Evolutionary conservation across 2,329 filamentous ascomycete species (phyloP), one percentile per base, ranked within the genome.

Genomic region (Sporothrix phasma): DNA sequence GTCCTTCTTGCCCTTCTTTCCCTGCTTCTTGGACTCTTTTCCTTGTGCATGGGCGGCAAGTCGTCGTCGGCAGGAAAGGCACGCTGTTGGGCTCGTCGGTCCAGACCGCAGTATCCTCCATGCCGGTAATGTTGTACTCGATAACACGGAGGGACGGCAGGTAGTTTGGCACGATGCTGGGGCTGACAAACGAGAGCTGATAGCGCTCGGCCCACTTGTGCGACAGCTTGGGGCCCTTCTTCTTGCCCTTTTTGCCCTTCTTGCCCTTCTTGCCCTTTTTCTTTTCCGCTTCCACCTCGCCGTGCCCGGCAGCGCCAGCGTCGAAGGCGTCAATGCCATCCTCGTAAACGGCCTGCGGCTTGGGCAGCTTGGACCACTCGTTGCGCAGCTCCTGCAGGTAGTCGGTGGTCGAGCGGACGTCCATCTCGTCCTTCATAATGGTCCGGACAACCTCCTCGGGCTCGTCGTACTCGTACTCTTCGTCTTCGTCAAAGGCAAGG

Each of bases 151-250:
- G 76, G 0, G 89, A 92, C 0, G 93, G 94, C 68, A 92, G 94
- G 74, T 91, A 96, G 72, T 94, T 97, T 6, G 93, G 94, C 8
- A 97, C 90, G 43, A 99, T 79, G 72, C 92, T 97, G 0, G 93
- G 90, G 54, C 88, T 84, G 64, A 97, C 87, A 29, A 94, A 78
- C 0, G 89, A 87, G 5, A 96, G 75, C 62, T 92, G 88, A 73
- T 91, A 99, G 61, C 92, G 84, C 75, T 99, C 92, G 3, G 86
- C 92, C 77, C 85, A 96, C 67, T 84, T 82, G 61, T 64, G 66
- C 3, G 64, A 69, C 41, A 74, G 72, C 62, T 77, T 75, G 37
- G 70, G 71, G 66, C 75, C 76, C 66, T 74, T 76, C 63, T 71
- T 71, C 6, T 61, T 72, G 49, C 75, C 73, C 62, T 71, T 71